Conservation (phyloP, 768 basidiomycete genomes). For the Naganishia friedmannii region DNA sequence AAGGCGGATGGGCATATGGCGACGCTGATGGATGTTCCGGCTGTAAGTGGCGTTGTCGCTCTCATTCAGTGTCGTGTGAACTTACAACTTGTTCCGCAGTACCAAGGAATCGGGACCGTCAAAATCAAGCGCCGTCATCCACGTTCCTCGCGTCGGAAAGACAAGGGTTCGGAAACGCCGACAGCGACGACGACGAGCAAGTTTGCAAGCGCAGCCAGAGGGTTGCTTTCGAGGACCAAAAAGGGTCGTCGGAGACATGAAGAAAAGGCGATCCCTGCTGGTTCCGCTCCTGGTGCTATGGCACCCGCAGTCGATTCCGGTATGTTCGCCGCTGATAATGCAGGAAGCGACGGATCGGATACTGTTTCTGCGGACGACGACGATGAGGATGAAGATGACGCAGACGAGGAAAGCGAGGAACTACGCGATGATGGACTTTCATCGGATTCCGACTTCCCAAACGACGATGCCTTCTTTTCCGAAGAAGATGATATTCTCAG, state of each 20-base stretch:
- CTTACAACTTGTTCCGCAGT: conserved; percentile 34
- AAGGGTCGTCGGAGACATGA: conserved; percentile 27
- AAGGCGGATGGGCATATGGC: conserved; percentile 32
- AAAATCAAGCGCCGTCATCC: conserved; percentile 34
- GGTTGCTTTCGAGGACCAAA: conserved; percentile 24
- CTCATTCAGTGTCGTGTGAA: not conserved
- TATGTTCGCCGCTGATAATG: not conserved
- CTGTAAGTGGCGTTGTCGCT: conserved; percentile 38
- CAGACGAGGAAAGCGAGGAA: conserved; percentile 49
- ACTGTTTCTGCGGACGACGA: not conserved
- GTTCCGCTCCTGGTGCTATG: not conserved
- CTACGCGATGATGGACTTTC: conserved; percentile 71
- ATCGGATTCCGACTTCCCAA: conserved; percentile 55
- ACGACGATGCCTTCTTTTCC: conserved; percentile 48
- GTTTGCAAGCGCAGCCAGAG: conserved; percentile 24
- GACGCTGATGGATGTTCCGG: conserved; percentile 45
- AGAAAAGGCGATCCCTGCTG: conserved; percentile 4
- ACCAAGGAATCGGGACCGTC: conserved; percentile 51
- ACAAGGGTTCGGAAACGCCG: not conserved
- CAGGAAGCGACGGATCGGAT: not conserved
- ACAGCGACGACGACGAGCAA: conserved; percentile 18
- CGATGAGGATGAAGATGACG: conserved; percentile 64
- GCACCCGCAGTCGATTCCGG: not conserved
- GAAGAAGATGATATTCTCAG: conserved; percentile 38
- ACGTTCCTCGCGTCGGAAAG: not conserved